phyloP scores from a whole-genome alignment of 2,329 filamentous ascomycete species.

The Bipolaris sorokiniana region DNA sequence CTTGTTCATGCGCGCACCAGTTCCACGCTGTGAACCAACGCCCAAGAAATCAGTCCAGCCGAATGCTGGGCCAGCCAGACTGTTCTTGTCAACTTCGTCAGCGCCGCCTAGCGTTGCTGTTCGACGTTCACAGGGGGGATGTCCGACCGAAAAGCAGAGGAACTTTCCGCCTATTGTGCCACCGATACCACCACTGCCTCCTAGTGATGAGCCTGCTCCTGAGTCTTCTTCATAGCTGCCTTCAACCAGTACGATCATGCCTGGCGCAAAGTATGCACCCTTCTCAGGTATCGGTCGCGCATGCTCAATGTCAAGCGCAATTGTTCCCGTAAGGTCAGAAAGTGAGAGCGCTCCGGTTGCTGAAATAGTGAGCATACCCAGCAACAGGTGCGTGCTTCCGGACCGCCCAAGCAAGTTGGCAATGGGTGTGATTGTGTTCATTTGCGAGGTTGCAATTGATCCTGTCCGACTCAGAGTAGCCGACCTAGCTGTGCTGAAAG shows the following conservation, averaged over 20 bases:
- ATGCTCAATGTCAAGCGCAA: slow-evolving; percentile 80
- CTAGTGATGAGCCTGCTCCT: slow-evolving; percentile 62
- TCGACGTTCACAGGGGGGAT: slow-evolving; percentile 87
- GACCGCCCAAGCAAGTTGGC: slow-evolving; percentile 76
- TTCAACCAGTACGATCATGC: slow-evolving; percentile 94
- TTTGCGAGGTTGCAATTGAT: slow-evolving; percentile 58
- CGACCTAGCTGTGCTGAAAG: slow-evolving; percentile 66
- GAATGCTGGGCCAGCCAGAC: slow-evolving; percentile 59
- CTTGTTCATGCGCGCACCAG: slow-evolving; percentile 80
- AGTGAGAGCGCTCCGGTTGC: slow-evolving; percentile 83
- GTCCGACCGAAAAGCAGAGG: slow-evolving; percentile 86
- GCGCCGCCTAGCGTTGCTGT: slow-evolving; percentile 76
- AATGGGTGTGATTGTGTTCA: slow-evolving; percentile 89
- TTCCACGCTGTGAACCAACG: slow-evolving; percentile 84
- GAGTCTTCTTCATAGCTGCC: slow-evolving; percentile 95
- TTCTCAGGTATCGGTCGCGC: slow-evolving; percentile 82
- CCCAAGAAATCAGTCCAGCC: slow-evolving; percentile 98
- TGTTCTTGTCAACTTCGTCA: slow-evolving; percentile 53
- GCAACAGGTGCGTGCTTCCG: slow-evolving; percentile 81
- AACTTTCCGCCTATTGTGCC: slow-evolving; percentile 93
- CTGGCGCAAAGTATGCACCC: slow-evolving; percentile 89
- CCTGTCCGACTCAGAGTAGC: slow-evolving; percentile 63
- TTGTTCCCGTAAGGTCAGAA: slow-evolving; percentile 86
- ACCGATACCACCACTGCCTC: slow-evolving; percentile 80
- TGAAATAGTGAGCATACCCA: slow-evolving; percentile 80